These are phyloP conservation scores for Lactarius pseudohatsudake DNA, from an alignment of 768 basidiomycete species.

Conservation along the genomic window DNA sequence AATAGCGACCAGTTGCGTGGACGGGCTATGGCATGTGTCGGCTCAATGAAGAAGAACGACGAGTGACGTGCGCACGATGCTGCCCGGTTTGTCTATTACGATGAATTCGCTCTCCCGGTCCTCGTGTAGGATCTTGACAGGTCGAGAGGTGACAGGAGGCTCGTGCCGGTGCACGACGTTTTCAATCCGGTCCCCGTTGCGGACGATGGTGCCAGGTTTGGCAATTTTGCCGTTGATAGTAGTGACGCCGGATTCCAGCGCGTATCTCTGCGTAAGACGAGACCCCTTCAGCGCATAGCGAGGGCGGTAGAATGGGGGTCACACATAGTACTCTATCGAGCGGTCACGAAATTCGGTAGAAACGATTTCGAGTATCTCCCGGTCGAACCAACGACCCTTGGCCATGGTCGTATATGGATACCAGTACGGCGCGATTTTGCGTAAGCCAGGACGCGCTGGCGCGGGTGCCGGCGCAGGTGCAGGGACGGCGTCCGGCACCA, in stretches of 20 bases:
- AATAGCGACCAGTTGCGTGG: slow-evolving; percentile 89
- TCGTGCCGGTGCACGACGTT: slow-evolving; percentile 97
- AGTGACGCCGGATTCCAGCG: slow-evolving; percentile 88
- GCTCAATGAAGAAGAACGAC: not conserved
- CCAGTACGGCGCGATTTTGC: slow-evolving; percentile 88
- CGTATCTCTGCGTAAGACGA: slow-evolving; percentile 48
- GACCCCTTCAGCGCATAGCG: not conserved
- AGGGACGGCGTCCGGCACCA: slow-evolving; percentile 26
- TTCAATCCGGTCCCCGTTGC: slow-evolving; percentile 90
- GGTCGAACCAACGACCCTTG: slow-evolving; percentile 85
- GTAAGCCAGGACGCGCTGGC: slow-evolving; percentile 47
- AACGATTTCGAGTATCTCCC: slow-evolving; percentile 87
- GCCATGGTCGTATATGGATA: slow-evolving; percentile 92
- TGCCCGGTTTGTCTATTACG: slow-evolving; percentile 95
- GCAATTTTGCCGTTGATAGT: slow-evolving; percentile 90
- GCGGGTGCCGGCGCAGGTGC: slow-evolving; percentile 14
- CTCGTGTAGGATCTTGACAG: slow-evolving; percentile 74
- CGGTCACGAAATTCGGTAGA: slow-evolving; percentile 93
- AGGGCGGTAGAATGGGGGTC: slow-evolving; percentile 36
- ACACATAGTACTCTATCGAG: slow-evolving; percentile 93
- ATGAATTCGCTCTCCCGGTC: slow-evolving; percentile 82
- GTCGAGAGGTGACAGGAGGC: slow-evolving; percentile 85
- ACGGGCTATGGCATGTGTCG: slow-evolving; percentile 60
- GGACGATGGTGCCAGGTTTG: slow-evolving; percentile 71
- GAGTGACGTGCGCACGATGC: slow-evolving; percentile 68